Evolutionary conservation across 2,329 filamentous ascomycete species (phyloP).

Genomic region (Xylaria sp.): DNA sequence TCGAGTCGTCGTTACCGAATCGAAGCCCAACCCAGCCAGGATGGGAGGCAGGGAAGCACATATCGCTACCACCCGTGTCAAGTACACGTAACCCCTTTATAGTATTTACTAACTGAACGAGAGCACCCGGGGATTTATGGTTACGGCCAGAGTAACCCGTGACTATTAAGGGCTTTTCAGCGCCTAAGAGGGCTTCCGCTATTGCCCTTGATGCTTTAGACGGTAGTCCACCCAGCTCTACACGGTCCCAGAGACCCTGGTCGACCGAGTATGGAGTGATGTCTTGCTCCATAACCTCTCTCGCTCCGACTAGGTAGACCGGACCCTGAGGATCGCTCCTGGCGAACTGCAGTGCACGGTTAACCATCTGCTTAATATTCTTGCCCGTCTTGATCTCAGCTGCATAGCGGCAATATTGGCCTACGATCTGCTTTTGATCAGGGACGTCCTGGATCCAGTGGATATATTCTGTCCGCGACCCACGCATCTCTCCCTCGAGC

Average conservation of each 20-base stretch:
- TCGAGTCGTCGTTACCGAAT: conserved; percentile 77
- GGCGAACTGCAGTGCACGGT: conserved; percentile 84
- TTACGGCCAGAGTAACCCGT: conserved; percentile 79
- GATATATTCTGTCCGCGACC: conserved; percentile 83
- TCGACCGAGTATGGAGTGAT: conserved; percentile 76
- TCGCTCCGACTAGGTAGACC: conserved; percentile 79
- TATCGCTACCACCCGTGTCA: conserved; percentile 81
- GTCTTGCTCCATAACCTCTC: conserved; percentile 88
- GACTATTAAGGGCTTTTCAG: conserved; percentile 74
- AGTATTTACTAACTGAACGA: conserved; percentile 74
- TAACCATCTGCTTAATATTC: conserved; percentile 91
- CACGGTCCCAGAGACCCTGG: conserved; percentile 75
- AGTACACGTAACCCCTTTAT: conserved; percentile 76
- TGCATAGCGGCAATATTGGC: conserved; percentile 86
- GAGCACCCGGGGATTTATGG: conserved; percentile 66
- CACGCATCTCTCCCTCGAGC: conserved; percentile 79
- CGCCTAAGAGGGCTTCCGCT: conserved; percentile 69
- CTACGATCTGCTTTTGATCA: conserved; percentile 81
- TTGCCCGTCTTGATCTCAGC: conserved; percentile 85
- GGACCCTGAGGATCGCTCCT: conserved; percentile 80
- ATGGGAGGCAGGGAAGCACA: conserved; percentile 81
- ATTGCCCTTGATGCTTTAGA: conserved; percentile 66
- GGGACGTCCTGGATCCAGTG: conserved; percentile 89
- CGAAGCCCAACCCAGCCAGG: conserved; percentile 74
- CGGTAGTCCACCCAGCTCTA: conserved; percentile 71